Percentiles rank a stretch among this genome's conserved stretches.
These are phyloP conservation scores for Fusarium caatingaense DNA, from an alignment of 2,329 filamentous ascomycete species.

Conservation along the genomic window DNA sequence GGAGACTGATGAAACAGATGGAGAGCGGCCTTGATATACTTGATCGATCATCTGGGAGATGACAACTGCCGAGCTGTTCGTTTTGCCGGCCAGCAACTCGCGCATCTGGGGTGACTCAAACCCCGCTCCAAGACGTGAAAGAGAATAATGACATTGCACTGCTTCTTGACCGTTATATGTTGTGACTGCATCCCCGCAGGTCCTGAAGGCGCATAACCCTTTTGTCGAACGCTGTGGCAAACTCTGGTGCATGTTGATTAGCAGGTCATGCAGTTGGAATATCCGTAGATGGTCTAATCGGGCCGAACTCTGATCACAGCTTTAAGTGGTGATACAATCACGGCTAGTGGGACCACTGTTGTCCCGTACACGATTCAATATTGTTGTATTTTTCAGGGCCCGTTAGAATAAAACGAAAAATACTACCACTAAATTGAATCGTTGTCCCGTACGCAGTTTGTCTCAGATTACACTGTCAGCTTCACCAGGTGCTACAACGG, in stretches of 20 bases:
- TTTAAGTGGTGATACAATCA: neutral
- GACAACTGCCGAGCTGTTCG: neutral
- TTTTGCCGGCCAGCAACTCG: neutral
- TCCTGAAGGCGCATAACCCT: neutral
- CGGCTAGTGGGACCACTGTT: neutral
- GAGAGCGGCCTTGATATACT: neutral
- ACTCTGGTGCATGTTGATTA: neutral
- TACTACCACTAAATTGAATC: no score
- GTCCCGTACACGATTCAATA: neutral
- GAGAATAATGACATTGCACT: neutral
- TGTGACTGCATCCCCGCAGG: neutral
- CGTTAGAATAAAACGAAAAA: no score
- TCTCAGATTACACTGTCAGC: no score
- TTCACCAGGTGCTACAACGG: no score
- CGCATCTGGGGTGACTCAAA: neutral
- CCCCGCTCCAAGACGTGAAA: neutral
- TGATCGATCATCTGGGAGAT: fast-evolving
- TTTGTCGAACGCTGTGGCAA: neutral
- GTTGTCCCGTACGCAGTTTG: neutral
- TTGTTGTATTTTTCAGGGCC: no score
- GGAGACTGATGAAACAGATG: fast-evolving
- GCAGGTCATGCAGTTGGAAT: neutral
- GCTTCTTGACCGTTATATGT: neutral
- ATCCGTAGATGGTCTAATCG: neutral
- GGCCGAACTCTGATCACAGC: neutral